Evolutionary conservation across 1,284 basidiomycete genomes (phyloP).

Genomic region (Puccinia coronata): DNA sequence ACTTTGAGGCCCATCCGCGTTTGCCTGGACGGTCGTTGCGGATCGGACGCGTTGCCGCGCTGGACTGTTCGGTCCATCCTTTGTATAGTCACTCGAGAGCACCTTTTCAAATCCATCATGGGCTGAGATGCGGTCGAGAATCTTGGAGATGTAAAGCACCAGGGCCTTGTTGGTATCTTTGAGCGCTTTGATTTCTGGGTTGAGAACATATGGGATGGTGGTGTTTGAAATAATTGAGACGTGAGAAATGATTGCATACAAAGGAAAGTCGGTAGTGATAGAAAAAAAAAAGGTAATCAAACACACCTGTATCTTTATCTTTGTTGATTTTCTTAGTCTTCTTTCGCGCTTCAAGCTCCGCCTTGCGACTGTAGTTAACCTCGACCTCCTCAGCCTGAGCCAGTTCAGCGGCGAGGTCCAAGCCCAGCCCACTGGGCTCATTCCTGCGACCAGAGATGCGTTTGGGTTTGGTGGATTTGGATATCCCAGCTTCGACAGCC

Average conservation of each 20-base stretch:
- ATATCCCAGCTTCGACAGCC: slow-evolving; percentile 45
- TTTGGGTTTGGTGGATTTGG: slow-evolving; percentile 45
- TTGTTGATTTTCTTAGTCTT: slow-evolving; percentile 54
- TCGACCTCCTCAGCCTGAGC: slow-evolving; percentile 81
- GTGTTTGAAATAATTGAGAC: neutral
- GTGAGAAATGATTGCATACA: no score
- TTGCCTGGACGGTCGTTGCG: slow-evolving; percentile 74
- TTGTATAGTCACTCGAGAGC: slow-evolving; percentile 74
- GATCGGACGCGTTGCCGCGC: slow-evolving; percentile 53
- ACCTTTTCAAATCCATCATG: slow-evolving; percentile 93
- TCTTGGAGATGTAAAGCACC: slow-evolving; percentile 90
- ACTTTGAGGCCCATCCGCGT: slow-evolving; percentile 63
- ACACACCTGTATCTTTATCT: slow-evolving; percentile 55
- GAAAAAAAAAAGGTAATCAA: neutral
- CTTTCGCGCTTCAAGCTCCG: slow-evolving; percentile 26
- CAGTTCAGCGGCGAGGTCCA: slow-evolving; percentile 84
- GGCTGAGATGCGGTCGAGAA: slow-evolving; percentile 89
- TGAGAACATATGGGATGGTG: neutral
- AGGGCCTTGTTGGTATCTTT: slow-evolving; percentile 93
- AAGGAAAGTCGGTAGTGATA: no score
- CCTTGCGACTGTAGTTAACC: slow-evolving; percentile 62
- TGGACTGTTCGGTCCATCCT: slow-evolving; percentile 60
- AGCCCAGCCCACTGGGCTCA: slow-evolving; percentile 78
- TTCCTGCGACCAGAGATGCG: slow-evolving; percentile 77
- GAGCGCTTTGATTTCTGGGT: slow-evolving; percentile 76